A percentile compares a stretch with the other conserved stretches of the same genome.
These are phyloP conservation scores for Phytomonas francai DNA, from an alignment of 208 protist genomes.

Conservation along the genomic window DNA sequence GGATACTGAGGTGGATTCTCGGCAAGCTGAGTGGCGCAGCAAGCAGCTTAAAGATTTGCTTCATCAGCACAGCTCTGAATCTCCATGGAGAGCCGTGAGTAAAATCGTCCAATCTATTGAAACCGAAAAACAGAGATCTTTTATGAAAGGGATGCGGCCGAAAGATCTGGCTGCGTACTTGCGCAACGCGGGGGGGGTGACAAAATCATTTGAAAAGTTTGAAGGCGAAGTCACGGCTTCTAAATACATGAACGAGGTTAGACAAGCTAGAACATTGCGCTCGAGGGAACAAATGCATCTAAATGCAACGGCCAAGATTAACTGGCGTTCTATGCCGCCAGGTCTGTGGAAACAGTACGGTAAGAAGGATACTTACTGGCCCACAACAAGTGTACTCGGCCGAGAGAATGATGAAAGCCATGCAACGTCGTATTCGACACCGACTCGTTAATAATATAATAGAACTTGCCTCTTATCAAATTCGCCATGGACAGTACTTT, in stretches of 20 bases:
- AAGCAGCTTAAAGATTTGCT: conserved; percentile 45
- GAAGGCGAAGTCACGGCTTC: conserved; percentile 67
- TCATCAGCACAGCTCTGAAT: conserved; percentile 29
- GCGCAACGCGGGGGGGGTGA: conserved; percentile 53
- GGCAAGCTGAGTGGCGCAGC: conserved; percentile 52
- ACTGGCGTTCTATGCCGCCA: conserved; percentile 83
- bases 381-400: conserved; percentile 57
- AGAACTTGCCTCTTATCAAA: not conserved
- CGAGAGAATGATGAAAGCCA: conserved; percentile 40
- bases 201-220: conserved; percentile 80
- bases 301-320: conserved; percentile 82
- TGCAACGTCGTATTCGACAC: conserved; percentile 7
- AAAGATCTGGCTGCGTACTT: conserved; percentile 70
- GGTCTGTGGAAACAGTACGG: conserved; percentile 86
- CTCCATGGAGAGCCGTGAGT: conserved; percentile 63
- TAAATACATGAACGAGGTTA: conserved; percentile 81
- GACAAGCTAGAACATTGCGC: conserved; percentile 65
- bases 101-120: conserved; percentile 27
- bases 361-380: conserved; percentile 60
- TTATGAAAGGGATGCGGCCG: conserved; percentile 50
- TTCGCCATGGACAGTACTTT: not conserved
- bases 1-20: conserved; percentile 18
- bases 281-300: conserved; percentile 87
- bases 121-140: conserved; percentile 24
- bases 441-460: not conserved